Percentiles rank a stretch among this genome's conserved stretches.
Conservation (phyloP, 306 rosid species). For the Prunus armeniaca region DNA sequence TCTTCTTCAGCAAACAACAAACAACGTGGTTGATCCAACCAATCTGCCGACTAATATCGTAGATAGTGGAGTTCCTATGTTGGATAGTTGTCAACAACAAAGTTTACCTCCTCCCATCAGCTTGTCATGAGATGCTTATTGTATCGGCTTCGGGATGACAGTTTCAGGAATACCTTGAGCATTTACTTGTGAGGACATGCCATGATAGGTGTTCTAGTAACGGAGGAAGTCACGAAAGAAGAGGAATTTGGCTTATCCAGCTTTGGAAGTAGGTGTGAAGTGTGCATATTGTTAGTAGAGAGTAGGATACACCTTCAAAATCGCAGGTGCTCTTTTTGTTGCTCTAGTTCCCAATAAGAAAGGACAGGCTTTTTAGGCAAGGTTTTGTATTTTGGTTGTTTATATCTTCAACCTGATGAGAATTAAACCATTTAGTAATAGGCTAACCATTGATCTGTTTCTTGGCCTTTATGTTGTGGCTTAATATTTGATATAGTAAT, state of each 20-base stretch:
- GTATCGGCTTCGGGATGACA: not conserved
- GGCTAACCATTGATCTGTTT: slow-evolving; percentile 27
- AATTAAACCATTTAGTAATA: slow-evolving; percentile 17
- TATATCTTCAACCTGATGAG: slow-evolving; percentile 18
- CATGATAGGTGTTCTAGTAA: slow-evolving; percentile 29
- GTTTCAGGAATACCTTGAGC: slow-evolving; percentile 27
- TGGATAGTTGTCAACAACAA: slow-evolving; percentile 35
- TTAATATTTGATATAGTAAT: not conserved
- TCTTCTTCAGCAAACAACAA: slow-evolving; percentile 52
- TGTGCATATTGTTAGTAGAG: slow-evolving; percentile 24
- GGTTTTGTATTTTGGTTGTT: slow-evolving; percentile 21
- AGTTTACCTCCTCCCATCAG: slow-evolving; percentile 36
- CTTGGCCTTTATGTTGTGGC: slow-evolving; percentile 12
- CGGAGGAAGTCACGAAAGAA: not conserved
- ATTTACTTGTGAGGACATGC: slow-evolving; percentile 2
- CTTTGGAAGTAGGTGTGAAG: slow-evolving; percentile 12
- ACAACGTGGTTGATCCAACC: slow-evolving; percentile 35
- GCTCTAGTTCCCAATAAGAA: slow-evolving; percentile 3
- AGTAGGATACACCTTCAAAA: slow-evolving; percentile 14
- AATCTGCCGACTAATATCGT: slow-evolving; percentile 27
- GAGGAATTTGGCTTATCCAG: not conserved
- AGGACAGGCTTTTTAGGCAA: not conserved
- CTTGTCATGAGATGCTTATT: slow-evolving; percentile 28
- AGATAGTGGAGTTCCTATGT: slow-evolving; percentile 24
- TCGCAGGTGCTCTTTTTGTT: slow-evolving; percentile 18